Evolutionary conservation across 768 basidiomycete species (phyloP), one percentile per base, ranked within the genome.

Genomic region (Pisolithus albus): DNA sequence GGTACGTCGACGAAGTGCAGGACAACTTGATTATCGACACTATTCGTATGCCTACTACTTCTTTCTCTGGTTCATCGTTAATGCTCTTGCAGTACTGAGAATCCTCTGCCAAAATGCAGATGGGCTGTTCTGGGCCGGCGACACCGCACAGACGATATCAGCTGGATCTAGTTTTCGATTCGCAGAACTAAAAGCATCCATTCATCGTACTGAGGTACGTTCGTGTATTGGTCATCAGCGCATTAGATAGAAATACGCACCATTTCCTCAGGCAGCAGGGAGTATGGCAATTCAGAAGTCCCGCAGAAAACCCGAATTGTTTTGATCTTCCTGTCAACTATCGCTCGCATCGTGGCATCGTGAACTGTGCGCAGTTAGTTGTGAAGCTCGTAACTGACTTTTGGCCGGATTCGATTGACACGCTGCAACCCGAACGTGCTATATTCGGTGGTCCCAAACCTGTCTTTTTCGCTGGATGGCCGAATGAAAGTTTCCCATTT

Each of bases 111-210:
- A 64, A 9, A 87, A 87, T 58, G 74, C 78, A 0, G 69, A 84
- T 46, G 86, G 86, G 0, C 64, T 87, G 18, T 84, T 88, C 55
- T 88, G 84, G 83, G 86, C 85, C 1, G 87, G 88, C 0, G 87
- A 89, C 59, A 88, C 87, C 0, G 85, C 87, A 0, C 87, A 89
- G 56, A 84, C 86, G 0, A 88, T 89, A 39, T 80, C 84, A 0
- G 75, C 78, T 0, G 87, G 86, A 2, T 85, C 82, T 54, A 76
- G 83, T 0, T 89, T 89, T 58, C 70, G 81, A 10, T 89, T 89
- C 60, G 70, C 83, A 49, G 84, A 87, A 38, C 61, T 89, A 46
- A 87, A 82, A 60, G 78, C 86, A 0, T 85, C 84, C 56, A 55
- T 86, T 32, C 80, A 76, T 51, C 73, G 82, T 39, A 61, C 80